Base-by-base conservation (phyloP, 257 asterid species). In the Paulownia fortunei region DNA sequence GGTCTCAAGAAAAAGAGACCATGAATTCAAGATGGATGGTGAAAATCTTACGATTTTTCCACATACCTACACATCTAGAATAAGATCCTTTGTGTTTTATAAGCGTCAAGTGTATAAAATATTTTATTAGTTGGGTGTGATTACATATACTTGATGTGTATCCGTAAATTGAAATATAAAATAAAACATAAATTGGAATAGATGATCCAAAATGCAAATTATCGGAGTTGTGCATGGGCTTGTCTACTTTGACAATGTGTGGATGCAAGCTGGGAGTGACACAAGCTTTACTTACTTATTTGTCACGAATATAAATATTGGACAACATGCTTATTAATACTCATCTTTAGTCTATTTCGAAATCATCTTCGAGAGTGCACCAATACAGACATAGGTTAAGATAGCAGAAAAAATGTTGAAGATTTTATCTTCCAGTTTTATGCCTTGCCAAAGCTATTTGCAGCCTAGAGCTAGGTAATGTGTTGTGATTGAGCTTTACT, bases 401-500 rank as follows among this genome's bases (percentile, higher is more conserved):
- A n/a, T 69, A 61, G 56, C 73, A 63, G 76, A 39, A 63, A 79
- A 79, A 46, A 79, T 84, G 88, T 68, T 56, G 49, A 81, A 37
- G 47, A 55, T 69, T 67, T 86, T 82, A 27, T 58, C 88, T 74
- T 71, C 74, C 36, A 36, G 66, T 76, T 64, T 73, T 71, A 71
- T 77, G 85, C 65, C 87, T 70, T 79, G 85, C 85, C 81, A 84
- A 73, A 72, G 81, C 58, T 58, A 78, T 72, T 69, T 79, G 76
- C 86, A 61, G 61, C 85, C 87, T 84, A 88, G 64, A 73, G 84
- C 88, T 73, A 76, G 89, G 92, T 88, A 83, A 81, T 47, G 32
- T 24, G 72, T 79, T 79, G 70, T n/a, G 39, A 37, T 9, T 67
- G 54, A 78, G 55, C 44, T 63, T 41, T 41, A 46, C 34, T 74